Evolutionary conservation across 2,329 filamentous ascomycete genomes (phyloP).

Genomic region (Triangularia setosa): DNA sequence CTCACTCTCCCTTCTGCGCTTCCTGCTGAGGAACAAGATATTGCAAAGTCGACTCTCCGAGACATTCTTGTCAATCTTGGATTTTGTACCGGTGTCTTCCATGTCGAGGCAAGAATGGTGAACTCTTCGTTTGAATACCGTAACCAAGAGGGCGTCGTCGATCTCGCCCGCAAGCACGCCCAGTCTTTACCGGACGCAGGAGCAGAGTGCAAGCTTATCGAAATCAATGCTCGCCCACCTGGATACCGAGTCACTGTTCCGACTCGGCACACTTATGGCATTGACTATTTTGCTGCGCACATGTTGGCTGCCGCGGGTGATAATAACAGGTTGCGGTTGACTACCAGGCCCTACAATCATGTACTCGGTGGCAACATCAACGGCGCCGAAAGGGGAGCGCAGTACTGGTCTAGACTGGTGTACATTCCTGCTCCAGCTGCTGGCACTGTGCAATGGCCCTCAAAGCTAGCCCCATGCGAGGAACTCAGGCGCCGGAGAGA

Average conservation of each 20-base stretch:
- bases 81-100: slow-evolving; percentile 25
- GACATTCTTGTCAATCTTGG: slow-evolving; percentile 22
- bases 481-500: slow-evolving; percentile 20
- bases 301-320: slow-evolving; percentile 25
- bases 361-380: background rate
- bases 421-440: slow-evolving; percentile 23
- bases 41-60: slow-evolving; percentile 17
- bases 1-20: slow-evolving; percentile 24
- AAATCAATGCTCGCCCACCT: slow-evolving; percentile 28
- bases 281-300: slow-evolving; percentile 27
- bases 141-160: slow-evolving; percentile 12
- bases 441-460: slow-evolving; percentile 13
- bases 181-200: background rate
- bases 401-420: slow-evolving; percentile 25
- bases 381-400: slow-evolving; percentile 8
- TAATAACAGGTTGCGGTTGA: slow-evolving; percentile 16
- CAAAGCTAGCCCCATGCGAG: slow-evolving; percentile 20
- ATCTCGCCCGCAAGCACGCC: slow-evolving; percentile 13
- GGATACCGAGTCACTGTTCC: slow-evolving; percentile 26
- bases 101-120: slow-evolving; percentile 25
- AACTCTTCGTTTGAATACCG: slow-evolving; percentile 21
- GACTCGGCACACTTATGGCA: slow-evolving; percentile 24
- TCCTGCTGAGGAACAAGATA: slow-evolving; percentile 20
- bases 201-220: slow-evolving; percentile 21
- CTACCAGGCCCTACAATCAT: slow-evolving; percentile 16